Conservation (phyloP, 495 filamentous ascomycete species). For the Choiromyces venosus region DNA sequence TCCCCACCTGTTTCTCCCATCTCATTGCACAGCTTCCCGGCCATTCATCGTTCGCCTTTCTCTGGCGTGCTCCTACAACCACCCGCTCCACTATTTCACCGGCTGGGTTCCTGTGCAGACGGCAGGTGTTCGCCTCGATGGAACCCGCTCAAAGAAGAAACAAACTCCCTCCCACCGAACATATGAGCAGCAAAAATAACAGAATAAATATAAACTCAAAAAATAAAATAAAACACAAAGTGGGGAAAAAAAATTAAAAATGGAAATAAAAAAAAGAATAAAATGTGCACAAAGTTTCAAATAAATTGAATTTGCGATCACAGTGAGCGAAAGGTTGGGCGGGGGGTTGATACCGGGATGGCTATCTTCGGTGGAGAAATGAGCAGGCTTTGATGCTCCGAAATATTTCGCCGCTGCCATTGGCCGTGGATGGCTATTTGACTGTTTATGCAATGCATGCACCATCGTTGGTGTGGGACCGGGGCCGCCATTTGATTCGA, state of each 20-base stretch:
- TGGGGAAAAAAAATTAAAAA: too few relatives aligned
- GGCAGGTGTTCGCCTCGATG: background rate
- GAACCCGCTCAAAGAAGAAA: background rate
- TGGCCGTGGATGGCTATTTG: background rate
- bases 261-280: background rate
- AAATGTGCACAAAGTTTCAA: background rate
- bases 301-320: background rate
- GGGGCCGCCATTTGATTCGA: background rate
- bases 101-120: background rate
- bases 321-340: background rate
- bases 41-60: background rate
- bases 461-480: background rate
- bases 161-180: background rate
- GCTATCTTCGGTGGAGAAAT: background rate
- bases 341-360: background rate
- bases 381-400: background rate
- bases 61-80: background rate
- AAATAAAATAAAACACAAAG: background rate
- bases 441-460: background rate
- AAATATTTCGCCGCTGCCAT: background rate
- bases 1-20: background rate
- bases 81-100: background rate
- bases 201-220: background rate
- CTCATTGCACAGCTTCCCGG: background rate
- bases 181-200: background rate